Base-by-base conservation (phyloP, 140 eudicot species). In the Cichorium intybus region DNA sequence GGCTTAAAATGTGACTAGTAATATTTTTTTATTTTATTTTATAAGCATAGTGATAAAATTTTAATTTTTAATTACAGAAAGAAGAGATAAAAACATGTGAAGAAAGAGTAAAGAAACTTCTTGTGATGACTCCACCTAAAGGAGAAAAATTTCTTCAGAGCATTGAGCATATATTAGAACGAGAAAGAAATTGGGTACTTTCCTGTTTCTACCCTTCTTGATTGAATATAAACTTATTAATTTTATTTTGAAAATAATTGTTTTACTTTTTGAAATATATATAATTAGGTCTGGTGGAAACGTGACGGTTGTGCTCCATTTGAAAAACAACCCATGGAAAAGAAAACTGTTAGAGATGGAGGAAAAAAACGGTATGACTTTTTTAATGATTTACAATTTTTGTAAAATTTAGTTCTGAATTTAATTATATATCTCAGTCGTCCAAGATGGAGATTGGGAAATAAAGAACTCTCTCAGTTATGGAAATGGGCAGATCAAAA, bases 401-500 rank as follows among this genome's bases (percentile, higher is more conserved):
- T 31, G 21, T 45, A 56, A 15, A 6, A 28, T 22, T 39, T 22
- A 51, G 57, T 54, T 28, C 53, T 75, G 23, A 67, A 45, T 12
- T 54, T 7, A 39, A 8, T 49, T 51, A 6, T 56, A 10, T 48
- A 9, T 18, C 79, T 66, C 73, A 92, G 99, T 65, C 85, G 88
- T 77, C 99, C 97, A 29, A 53, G 97, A 57, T 93, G 97, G 97
- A 88, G 97, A 85, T 57, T 93, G 65, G 99, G 99, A 70, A 93
- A 88, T 63, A 93, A 80, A 73, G 95, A 88, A 83, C 97, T 93
- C 23, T 71, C 97, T 75, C 99, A 93, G 46, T 68, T 93, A 68
- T 93, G 99, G 99, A 93, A 81, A 74, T 93, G 99, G 99, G 78
- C 99, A 33, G 97, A 93, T 68, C 90, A 83, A 63, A 88, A 93